Percentiles rank a stretch among this genome's conserved stretches.
Conservation (phyloP, 2,329 filamentous ascomycete species). For the Nigrospora oryzae region DNA sequence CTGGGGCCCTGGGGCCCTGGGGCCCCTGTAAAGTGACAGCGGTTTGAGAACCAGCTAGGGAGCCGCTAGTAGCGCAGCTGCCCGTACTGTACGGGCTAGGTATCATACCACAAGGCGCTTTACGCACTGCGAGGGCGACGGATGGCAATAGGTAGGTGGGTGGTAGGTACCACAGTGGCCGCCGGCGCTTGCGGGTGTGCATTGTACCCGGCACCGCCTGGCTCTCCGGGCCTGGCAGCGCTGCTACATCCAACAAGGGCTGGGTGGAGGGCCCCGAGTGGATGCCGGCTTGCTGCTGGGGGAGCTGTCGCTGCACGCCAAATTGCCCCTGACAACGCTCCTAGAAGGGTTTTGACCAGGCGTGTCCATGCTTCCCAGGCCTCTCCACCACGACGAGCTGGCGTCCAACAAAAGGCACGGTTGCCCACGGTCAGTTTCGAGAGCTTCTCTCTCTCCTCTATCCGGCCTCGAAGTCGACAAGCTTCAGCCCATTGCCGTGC, state of each 20-base stretch:
- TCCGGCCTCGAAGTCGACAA: constrained; percentile 8
- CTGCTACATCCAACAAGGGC: no score
- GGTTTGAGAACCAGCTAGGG: constrained; percentile 7
- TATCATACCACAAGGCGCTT: no score
- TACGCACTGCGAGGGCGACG: no score
- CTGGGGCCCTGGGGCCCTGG: background rate
- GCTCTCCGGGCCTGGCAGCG: no score
- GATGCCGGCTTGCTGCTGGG: background rate
- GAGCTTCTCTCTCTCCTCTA: constrained; percentile 3
- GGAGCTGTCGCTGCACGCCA: constrained; percentile 5
- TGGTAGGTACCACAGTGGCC: no score
- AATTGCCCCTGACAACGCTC: constrained; percentile 9
- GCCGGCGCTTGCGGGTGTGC: no score
- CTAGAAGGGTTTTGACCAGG: background rate
- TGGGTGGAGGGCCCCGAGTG: no score
- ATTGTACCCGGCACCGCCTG: no score
- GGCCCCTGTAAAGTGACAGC: constrained; percentile 4
- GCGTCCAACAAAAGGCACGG: constrained; percentile 8
- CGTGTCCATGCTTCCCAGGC: background rate
- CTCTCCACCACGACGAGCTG: background rate
- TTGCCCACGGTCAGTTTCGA: constrained; percentile 1
- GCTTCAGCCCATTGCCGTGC: constrained; percentile 4
- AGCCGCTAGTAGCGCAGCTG: background rate
- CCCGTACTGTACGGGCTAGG: no score
- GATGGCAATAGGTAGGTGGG: no score